A percentile compares a stretch with the other conserved stretches of the same genome.
Evolutionary conservation across 2,329 filamentous ascomycete genomes (phyloP).

Genomic region (Aspergillus sp.): DNA sequence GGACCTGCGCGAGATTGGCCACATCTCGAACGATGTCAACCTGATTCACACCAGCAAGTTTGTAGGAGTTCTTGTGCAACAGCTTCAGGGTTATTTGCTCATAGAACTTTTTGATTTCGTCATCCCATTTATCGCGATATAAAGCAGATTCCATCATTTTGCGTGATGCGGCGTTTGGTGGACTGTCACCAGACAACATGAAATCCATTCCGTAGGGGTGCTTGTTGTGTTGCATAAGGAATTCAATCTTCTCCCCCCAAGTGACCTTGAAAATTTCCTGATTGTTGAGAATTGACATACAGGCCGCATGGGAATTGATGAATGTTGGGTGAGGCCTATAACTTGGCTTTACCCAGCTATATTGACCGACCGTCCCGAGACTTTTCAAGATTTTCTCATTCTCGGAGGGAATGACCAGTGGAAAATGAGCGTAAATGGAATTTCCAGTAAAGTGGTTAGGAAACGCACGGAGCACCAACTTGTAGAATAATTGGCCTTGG

Average conservation of each 20-base stretch:
- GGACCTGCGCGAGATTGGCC: constrained; percentile 54
- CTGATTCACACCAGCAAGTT: constrained; percentile 45
- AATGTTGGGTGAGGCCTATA: constrained; percentile 37
- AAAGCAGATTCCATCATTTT: constrained; percentile 44
- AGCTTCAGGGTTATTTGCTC: constrained; percentile 48
- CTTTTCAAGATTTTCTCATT: constrained; percentile 45
- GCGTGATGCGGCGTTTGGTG: constrained; percentile 43
- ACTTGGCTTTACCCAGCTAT: constrained; percentile 39
- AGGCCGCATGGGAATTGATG: constrained; percentile 48
- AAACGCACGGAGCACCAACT: constrained; percentile 52
- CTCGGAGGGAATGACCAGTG: constrained; percentile 49
- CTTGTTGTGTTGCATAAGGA: constrained; percentile 40
- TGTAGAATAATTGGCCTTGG: constrained; percentile 53
- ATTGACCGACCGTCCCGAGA: constrained; percentile 43
- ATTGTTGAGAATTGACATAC: constrained; percentile 44
- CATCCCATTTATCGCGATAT: constrained; percentile 48
- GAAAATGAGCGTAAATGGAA: constrained; percentile 53
- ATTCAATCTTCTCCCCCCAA: constrained; percentile 48
- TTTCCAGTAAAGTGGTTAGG: constrained; percentile 50
- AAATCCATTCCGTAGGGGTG: constrained; percentile 46
- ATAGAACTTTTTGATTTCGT: constrained; percentile 49
- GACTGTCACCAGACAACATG: constrained; percentile 49
- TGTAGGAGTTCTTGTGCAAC: constrained; percentile 46
- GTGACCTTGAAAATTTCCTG: constrained; percentile 47
- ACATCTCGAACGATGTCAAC: constrained; percentile 52